Conservation (phyloP, 2,329 filamentous ascomycete genomes). For the Fusarium duplospermum region DNA sequence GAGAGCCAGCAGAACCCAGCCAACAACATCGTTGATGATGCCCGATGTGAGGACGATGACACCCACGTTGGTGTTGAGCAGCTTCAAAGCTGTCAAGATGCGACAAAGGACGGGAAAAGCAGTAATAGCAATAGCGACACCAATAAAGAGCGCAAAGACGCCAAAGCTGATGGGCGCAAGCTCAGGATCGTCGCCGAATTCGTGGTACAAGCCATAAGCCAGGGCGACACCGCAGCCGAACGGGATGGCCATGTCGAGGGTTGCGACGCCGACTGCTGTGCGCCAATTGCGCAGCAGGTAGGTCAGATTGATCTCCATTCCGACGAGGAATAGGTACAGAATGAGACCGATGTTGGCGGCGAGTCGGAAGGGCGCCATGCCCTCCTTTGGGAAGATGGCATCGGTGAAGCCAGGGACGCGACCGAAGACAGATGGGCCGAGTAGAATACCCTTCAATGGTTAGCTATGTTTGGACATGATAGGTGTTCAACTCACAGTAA, state of each 20-base stretch:
- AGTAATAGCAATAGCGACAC: slow-evolving; percentile 87
- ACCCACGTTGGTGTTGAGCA: slow-evolving; percentile 84
- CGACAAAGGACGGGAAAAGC: background rate
- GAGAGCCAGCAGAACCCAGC: slow-evolving; percentile 91
- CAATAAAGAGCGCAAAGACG: slow-evolving; percentile 78
- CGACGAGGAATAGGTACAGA: slow-evolving; percentile 89
- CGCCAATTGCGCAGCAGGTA: slow-evolving; percentile 80
- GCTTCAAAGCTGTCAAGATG: slow-evolving; percentile 73
- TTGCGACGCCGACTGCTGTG: slow-evolving; percentile 79
- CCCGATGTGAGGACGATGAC: slow-evolving; percentile 89
- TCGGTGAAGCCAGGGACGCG: slow-evolving; percentile 81
- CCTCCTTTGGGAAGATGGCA: slow-evolving; percentile 79
- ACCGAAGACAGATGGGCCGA: slow-evolving; percentile 89
- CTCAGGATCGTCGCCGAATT: slow-evolving; percentile 67
- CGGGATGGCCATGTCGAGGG: slow-evolving; percentile 82
- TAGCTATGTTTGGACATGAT: background rate
- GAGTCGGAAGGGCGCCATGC: slow-evolving; percentile 79
- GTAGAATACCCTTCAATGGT: slow-evolving; percentile 68
- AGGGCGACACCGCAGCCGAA: slow-evolving; percentile 85
- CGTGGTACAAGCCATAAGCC: slow-evolving; percentile 81
- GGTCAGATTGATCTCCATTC: slow-evolving; percentile 82
- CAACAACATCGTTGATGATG: slow-evolving; percentile 82
- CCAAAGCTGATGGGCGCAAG: slow-evolving; percentile 58
- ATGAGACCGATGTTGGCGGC: slow-evolving; percentile 86
- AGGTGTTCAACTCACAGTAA: slow-evolving; percentile 59